These are phyloP conservation scores for Ochromonadaceae sp. DNA, from an alignment of 352 stramenopile genomes.

Conservation along the genomic window DNA sequence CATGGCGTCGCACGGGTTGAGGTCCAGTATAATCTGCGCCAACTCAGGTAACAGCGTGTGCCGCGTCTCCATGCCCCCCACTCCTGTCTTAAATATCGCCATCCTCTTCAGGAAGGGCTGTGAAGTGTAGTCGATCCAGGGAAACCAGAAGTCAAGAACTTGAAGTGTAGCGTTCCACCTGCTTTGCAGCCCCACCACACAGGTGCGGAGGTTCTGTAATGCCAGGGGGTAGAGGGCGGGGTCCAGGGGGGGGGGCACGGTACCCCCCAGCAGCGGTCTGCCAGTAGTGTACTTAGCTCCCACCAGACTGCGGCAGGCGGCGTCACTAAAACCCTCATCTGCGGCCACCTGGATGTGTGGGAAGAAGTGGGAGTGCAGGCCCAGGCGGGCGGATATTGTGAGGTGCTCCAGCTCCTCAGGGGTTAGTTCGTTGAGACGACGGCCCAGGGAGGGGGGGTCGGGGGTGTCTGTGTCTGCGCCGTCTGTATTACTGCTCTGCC, in stretches of 20 bases:
- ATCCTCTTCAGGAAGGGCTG: too few species aligned
- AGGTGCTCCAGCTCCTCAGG: background rate
- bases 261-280: too few species aligned
- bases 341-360: conserved; percentile 19
- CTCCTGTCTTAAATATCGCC: too few species aligned
- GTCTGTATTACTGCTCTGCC: too few species aligned
- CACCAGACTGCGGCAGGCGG: conserved; percentile 24
- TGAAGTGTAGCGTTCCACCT: conserved; percentile 20
- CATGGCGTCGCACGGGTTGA: too few species aligned
- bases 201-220: conserved; percentile 8
- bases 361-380: too few species aligned
- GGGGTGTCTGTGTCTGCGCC: too few species aligned
- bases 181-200: conserved; percentile 28
- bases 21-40: too few species aligned
- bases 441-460: background rate
- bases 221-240: conserved; percentile 8
- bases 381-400: background rate
- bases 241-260: background rate
- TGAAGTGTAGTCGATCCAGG: conserved; percentile 19
- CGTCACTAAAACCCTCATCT: conserved; percentile 27
- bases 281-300: too few species aligned
- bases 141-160: conserved; percentile 24
- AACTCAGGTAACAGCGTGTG: too few species aligned
- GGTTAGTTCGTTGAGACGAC: conserved; percentile 23
- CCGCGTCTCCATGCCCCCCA: too few species aligned